Conservation (phyloP, 306 rosid species). For the Prunus mongolica region DNA sequence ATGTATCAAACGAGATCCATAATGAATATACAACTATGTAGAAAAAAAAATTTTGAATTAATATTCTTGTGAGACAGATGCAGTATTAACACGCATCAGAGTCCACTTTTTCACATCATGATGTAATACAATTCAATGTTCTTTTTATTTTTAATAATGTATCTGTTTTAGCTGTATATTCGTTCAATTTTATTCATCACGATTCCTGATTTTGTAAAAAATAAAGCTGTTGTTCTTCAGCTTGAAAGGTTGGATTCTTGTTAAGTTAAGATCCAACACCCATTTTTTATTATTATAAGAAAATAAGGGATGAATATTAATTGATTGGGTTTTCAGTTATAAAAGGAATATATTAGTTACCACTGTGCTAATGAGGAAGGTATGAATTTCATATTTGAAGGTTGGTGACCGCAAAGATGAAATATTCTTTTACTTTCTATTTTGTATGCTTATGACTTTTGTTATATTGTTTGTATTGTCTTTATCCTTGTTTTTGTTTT, state of each 20-base stretch:
- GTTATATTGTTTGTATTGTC: background rate
- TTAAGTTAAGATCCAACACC: background rate
- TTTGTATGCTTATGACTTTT: background rate
- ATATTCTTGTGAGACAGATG: background rate
- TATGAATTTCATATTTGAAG: background rate
- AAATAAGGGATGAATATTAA: background rate
- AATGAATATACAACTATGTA: background rate
- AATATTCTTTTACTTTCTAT: background rate
- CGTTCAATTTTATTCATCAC: background rate
- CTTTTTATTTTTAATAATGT: background rate
- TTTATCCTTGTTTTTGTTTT: background rate
- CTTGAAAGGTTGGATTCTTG: background rate
- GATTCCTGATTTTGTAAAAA: background rate
- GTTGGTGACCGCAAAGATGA: background rate
- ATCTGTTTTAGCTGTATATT: background rate
- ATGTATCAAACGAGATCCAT: background rate
- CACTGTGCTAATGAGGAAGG: background rate
- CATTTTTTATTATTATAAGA: background rate
- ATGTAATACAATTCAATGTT: background rate
- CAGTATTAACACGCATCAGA: background rate
- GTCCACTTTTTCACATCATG: background rate
- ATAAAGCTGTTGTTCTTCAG: background rate
- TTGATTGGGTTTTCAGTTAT: background rate
- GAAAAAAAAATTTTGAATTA: background rate
- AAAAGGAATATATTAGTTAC: background rate